Conservation (phyloP, 331 rosid genomes). For the Malus hybrid region DNA sequence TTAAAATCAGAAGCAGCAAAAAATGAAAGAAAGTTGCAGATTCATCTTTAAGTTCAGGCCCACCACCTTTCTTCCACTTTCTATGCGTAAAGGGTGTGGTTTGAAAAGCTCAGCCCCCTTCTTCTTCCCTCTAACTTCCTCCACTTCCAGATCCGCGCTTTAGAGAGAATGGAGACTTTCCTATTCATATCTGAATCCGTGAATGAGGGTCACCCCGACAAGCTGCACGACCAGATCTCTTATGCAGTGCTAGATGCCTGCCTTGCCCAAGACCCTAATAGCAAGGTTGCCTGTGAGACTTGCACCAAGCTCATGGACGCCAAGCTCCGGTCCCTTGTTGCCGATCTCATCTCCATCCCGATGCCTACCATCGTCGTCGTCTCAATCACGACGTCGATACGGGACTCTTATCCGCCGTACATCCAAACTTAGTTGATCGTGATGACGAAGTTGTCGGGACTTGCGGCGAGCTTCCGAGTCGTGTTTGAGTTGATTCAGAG, state of each 20-base stretch:
- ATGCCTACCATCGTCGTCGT: background rate
- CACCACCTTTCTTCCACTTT: background rate
- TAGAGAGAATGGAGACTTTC: slow-evolving; percentile 69
- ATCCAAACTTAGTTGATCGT: background rate
- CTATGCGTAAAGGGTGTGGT: slow-evolving; percentile 7
- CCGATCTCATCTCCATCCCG: too few species aligned
- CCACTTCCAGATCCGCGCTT: slow-evolving; percentile 12
- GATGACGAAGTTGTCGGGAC: slow-evolving; percentile 12
- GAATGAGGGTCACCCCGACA: slow-evolving; percentile 98
- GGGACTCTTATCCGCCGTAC: slow-evolving; percentile 11
- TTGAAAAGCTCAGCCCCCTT: background rate
- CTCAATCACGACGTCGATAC: slow-evolving; percentile 15
- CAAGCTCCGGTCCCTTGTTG: too few species aligned
- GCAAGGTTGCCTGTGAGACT: slow-evolving; percentile 97
- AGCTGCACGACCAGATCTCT: slow-evolving; percentile 93
- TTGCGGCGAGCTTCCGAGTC: slow-evolving; percentile 32
- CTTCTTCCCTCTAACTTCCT: background rate
- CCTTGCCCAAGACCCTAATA: slow-evolving; percentile 85
- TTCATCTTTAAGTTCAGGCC: too few species aligned
- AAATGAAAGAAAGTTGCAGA: too few species aligned
- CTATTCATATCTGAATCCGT: slow-evolving; percentile 87
- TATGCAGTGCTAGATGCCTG: slow-evolving; percentile 96
- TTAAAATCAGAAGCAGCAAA: too few species aligned
- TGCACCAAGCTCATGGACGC: slow-evolving; percentile 42
- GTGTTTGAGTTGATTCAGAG: slow-evolving; percentile 28